phyloP scores from a whole-genome alignment of 2,329 filamentous ascomycete species.

The Magnaporthiopsis rhizophila region DNA sequence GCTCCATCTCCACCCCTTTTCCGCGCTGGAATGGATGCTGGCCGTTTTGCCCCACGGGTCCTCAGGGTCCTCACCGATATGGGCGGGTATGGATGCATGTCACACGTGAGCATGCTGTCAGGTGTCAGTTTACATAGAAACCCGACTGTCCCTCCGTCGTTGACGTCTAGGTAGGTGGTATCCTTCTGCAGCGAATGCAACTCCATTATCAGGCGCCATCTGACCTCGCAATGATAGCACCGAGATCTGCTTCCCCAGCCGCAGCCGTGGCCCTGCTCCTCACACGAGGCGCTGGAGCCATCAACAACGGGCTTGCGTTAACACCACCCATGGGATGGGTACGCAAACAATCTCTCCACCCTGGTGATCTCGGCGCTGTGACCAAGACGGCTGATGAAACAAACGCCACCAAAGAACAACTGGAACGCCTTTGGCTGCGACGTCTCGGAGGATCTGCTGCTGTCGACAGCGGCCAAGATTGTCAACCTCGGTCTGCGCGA shows the following conservation, averaged over 20 bases:
- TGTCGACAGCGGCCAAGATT: slow-evolving; percentile 7
- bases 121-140: neutral
- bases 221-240: neutral
- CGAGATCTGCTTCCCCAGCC: neutral
- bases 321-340: slow-evolving; percentile 14
- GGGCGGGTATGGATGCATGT: no score
- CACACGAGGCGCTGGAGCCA: neutral
- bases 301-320: slow-evolving; percentile 11
- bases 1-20: neutral
- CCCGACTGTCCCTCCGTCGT: no score
- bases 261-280: neutral
- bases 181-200: neutral
- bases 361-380: neutral
- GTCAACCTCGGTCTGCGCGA: slow-evolving; percentile 12
- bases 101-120: neutral
- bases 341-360: neutral
- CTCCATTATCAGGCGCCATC: neutral
- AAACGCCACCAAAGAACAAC: slow-evolving; percentile 8
- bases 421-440: slow-evolving; percentile 18
- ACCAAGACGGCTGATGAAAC: neutral
- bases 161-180: neutral
- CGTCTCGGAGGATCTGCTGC: slow-evolving; percentile 14
- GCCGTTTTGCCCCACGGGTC: neutral
- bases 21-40: neutral
- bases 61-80: neutral